Conservation (phyloP, 192 early-diverging fungal genomes). For the Phlyctochytrium arcticum region DNA sequence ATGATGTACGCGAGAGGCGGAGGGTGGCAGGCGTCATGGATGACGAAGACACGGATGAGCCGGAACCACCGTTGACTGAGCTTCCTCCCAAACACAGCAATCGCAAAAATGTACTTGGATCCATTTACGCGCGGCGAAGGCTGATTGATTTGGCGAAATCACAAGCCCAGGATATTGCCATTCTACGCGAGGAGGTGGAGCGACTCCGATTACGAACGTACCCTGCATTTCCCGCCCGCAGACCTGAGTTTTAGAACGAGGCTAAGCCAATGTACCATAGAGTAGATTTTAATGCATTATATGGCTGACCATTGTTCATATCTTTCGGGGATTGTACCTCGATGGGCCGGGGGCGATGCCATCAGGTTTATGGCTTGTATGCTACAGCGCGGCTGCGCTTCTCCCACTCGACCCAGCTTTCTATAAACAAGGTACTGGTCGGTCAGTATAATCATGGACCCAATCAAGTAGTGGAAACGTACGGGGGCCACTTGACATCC, state of each 20-base stretch:
- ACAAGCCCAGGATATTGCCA: constrained; percentile 61
- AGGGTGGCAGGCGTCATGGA: not conserved
- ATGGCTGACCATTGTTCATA: too few relatives aligned
- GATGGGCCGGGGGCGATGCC: too few relatives aligned
- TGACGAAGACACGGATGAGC: not conserved
- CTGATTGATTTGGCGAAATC: constrained; percentile 55
- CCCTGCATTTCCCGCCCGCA: constrained; percentile 50
- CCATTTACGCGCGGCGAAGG: constrained; percentile 46
- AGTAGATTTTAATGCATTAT: too few relatives aligned
- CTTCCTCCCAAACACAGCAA: not conserved
- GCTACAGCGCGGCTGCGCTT: constrained; percentile 6
- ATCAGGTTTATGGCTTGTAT: too few relatives aligned
- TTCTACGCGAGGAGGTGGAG: constrained; percentile 55
- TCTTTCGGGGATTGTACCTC: too few relatives aligned
- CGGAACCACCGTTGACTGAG: not conserved
- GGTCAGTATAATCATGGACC: not conserved
- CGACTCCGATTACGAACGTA: constrained; percentile 52
- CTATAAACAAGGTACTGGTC: not conserved
- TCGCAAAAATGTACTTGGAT: constrained; percentile 20
- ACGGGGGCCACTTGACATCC: constrained; percentile 19
- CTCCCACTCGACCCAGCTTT: constrained; percentile 11
- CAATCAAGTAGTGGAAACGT: not conserved
- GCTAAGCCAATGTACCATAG: not conserved
- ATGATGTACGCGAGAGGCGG: not conserved
- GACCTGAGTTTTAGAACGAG: constrained; percentile 19